Conservation (phyloP, 2,329 filamentous ascomycete species). For the Epicoccum nigrum region DNA sequence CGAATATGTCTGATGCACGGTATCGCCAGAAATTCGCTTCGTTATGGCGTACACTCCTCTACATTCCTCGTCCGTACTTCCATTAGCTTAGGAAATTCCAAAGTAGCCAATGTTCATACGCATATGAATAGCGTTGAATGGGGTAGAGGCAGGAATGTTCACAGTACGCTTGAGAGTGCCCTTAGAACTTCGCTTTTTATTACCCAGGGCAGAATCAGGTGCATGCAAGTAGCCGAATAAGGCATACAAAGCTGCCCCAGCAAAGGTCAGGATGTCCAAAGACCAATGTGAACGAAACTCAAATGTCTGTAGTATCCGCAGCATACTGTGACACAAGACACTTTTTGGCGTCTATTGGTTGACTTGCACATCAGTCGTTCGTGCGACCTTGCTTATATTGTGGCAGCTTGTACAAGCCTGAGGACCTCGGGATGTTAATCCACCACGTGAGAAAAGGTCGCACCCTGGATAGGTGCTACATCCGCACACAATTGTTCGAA, state of each 20-base stretch:
- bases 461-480: constrained; percentile 3
- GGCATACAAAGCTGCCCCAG: constrained; percentile 17
- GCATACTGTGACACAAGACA: constrained; percentile 1
- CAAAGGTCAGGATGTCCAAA: constrained; percentile 3
- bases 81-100: background rate
- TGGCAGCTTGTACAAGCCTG: background rate
- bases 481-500: background rate
- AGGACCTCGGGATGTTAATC: background rate
- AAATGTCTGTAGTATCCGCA: background rate
- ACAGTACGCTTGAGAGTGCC: background rate
- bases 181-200: constrained; percentile 27
- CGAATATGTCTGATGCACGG: too few species aligned
- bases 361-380: background rate
- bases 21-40: too few species aligned
- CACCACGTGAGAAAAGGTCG: constrained; percentile 5
- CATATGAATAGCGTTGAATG: background rate
- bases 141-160: background rate
- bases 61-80: too few species aligned
- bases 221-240: constrained; percentile 20
- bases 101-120: background rate
- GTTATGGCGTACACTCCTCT: too few species aligned
- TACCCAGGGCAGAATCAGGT: constrained; percentile 25
- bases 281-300: background rate
- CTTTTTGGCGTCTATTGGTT: constrained; percentile 13
- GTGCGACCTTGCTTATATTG: constrained; percentile 2